Evolutionary conservation across 176 grass and related monocot genomes (phyloP).

Genomic region (Melocanna baccifera): DNA sequence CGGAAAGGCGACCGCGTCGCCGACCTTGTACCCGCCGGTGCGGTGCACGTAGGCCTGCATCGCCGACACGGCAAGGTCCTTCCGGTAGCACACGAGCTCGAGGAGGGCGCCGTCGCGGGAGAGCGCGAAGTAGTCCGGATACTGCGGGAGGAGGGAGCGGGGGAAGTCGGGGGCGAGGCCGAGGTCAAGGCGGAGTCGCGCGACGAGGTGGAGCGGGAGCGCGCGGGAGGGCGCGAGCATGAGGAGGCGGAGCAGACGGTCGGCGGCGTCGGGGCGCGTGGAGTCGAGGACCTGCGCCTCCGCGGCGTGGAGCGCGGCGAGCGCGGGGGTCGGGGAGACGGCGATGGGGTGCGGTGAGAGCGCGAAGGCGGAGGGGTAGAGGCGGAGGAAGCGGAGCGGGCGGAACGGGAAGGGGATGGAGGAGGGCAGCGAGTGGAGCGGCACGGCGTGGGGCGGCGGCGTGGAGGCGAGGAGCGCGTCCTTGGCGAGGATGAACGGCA

Average conservation of each 20-base stretch:
- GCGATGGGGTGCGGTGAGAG: conserved; percentile 44
- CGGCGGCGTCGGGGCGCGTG: conserved; percentile 45
- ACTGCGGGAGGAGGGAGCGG: conserved; percentile 57
- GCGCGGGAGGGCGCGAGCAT: conserved; percentile 64
- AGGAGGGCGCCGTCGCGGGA: conserved; percentile 50
- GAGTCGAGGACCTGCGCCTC: conserved; percentile 46
- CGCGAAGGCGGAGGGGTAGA: conserved; percentile 67
- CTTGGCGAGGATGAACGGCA: conserved; percentile 76
- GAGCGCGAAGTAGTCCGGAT: conserved; percentile 83
- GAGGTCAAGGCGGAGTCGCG: conserved; percentile 68
- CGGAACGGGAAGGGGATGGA: conserved; percentile 69
- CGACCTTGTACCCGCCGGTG: conserved; percentile 68
- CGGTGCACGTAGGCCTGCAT: conserved; percentile 72
- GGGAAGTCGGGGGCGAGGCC: conserved; percentile 72
- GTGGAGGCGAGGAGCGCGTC: conserved; percentile 64
- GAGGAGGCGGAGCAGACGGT: conserved; percentile 77
- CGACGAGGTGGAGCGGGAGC: conserved; percentile 64
- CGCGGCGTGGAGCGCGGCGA: conserved; percentile 57
- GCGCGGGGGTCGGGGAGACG: conserved; percentile 54
- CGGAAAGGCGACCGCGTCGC: conserved; percentile 64
- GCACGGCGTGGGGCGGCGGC: conserved; percentile 49
- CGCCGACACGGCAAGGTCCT: conserved; percentile 70
- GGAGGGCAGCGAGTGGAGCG: conserved; percentile 61
- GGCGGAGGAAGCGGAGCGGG: conserved; percentile 69
- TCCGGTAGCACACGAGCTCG: conserved; percentile 84